These are phyloP conservation scores for Nymphaea colorata DNA, from an alignment of 164 flowering plant species.

Conservation along the genomic window DNA sequence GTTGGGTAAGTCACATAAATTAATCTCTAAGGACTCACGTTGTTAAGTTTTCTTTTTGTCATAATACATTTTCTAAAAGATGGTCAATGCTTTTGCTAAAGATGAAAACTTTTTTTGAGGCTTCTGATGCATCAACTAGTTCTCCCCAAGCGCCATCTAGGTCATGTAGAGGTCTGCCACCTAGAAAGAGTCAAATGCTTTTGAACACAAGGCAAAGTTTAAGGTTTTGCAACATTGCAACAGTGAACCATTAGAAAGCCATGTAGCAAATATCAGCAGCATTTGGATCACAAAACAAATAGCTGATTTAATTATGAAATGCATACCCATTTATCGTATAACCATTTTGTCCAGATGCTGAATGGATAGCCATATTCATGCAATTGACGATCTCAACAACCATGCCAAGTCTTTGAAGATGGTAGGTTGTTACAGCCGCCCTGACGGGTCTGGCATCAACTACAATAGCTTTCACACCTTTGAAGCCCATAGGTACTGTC, in stretches of 20 bases:
- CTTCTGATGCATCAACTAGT: too few species aligned
- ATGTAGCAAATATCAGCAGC: background rate
- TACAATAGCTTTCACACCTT: conserved; percentile 64
- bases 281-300: background rate
- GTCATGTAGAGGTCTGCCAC: background rate
- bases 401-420: conserved; percentile 77
- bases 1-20: too few species aligned
- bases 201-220: background rate
- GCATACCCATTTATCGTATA: conserved; percentile 37
- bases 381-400: conserved; percentile 35
- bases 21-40: too few species aligned
- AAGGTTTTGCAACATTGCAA: background rate
- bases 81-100: too few species aligned
- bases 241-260: background rate
- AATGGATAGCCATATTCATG: conserved; percentile 25
- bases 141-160: too few species aligned
- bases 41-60: too few species aligned
- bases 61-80: too few species aligned
- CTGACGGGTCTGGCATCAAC: conserved; percentile 75
- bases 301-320: background rate
- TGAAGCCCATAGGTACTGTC: conserved; percentile 39
- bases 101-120: too few species aligned
- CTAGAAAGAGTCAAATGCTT: background rate
- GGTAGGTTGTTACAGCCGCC: conserved; percentile 82
- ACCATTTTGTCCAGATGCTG: conserved; percentile 29